Percentiles rank a stretch among this genome's conserved stretches.
phyloP scores from a whole-genome alignment of 164 flowering plant species.

The Chloranthus sessilifolius region DNA sequence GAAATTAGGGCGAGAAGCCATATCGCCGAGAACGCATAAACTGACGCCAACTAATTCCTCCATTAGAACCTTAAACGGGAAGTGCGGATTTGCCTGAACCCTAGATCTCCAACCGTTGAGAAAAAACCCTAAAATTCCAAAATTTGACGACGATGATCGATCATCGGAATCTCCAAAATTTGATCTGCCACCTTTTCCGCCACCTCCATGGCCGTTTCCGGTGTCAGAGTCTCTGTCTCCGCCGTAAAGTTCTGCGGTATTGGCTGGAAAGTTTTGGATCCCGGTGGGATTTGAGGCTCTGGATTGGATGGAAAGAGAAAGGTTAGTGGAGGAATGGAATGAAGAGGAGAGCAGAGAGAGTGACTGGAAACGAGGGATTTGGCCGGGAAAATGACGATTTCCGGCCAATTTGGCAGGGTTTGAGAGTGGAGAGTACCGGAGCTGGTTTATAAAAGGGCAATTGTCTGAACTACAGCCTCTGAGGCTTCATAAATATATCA shows the following conservation, averaged over 20 bases:
- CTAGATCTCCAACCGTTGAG: slow-evolving; percentile 75
- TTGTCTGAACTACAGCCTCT: too few relatives aligned
- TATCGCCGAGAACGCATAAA: slow-evolving; percentile 65
- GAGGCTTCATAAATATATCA: too few relatives aligned
- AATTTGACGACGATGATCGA: too few relatives aligned
- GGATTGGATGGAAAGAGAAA: slow-evolving; percentile 6
- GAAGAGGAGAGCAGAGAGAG: background rate
- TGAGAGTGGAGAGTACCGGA: slow-evolving; percentile 25
- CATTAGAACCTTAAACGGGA: slow-evolving; percentile 92
- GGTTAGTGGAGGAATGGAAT: background rate
- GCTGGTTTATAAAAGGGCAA: too few relatives aligned
- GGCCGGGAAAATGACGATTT: background rate
- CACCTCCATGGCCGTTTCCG: slow-evolving; percentile 4
- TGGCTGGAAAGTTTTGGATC: slow-evolving; percentile 11
- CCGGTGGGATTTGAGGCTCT: slow-evolving; percentile 3
- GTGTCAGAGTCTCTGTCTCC: background rate
- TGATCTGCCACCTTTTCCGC: slow-evolving; percentile 7
- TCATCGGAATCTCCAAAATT: slow-evolving; percentile 3
- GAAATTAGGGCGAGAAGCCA: slow-evolving; percentile 88
- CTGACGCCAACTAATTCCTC: slow-evolving; percentile 79
- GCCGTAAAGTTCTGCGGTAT: too few relatives aligned
- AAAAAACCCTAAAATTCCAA: slow-evolving; percentile 59
- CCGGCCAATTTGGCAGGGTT: background rate
- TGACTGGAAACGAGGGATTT: background rate
- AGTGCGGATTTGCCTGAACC: slow-evolving; percentile 84